phyloP scores from a whole-genome alignment of 768 basidiomycete species.

The Crepidotus variabilis region DNA sequence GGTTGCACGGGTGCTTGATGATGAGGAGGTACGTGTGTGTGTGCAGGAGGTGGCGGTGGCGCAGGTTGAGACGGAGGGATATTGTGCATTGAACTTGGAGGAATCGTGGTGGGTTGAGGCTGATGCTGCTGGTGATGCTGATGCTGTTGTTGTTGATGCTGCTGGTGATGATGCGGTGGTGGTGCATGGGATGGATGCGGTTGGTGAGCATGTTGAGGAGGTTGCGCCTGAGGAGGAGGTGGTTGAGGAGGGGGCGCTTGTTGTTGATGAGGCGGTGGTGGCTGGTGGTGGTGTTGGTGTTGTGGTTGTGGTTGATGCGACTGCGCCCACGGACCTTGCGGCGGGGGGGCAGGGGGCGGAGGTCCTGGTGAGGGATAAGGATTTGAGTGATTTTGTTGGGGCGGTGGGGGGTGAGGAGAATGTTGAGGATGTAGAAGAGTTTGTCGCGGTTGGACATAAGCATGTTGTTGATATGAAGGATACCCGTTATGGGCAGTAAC shows the following conservation, averaged over 20 bases:
- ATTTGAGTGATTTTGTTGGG: slow-evolving; percentile 34
- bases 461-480: slow-evolving; percentile 18
- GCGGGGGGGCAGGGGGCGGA: slow-evolving; percentile 35
- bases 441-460: slow-evolving; percentile 19
- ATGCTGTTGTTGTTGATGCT: slow-evolving; percentile 16
- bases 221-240: slow-evolving; percentile 15
- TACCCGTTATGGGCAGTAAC: slow-evolving; percentile 33
- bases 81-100: slow-evolving; percentile 16
- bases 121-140: slow-evolving; percentile 19
- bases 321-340: slow-evolving; percentile 36
- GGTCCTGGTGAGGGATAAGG: slow-evolving; percentile 44
- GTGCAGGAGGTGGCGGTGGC: slow-evolving; percentile 5
- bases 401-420: slow-evolving; percentile 28
- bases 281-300: slow-evolving; percentile 25
- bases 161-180: slow-evolving; percentile 19
- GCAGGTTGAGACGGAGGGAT: slow-evolving; percentile 17
- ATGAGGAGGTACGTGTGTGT: slow-evolving; percentile 9
- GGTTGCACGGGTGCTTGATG: slow-evolving; percentile 6
- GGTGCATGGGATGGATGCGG: slow-evolving; percentile 15
- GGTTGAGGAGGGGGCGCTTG: slow-evolving; percentile 16
- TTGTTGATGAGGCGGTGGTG: slow-evolving; percentile 18
- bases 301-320: slow-evolving; percentile 20
- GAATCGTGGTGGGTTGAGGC: slow-evolving; percentile 11
- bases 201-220: slow-evolving; percentile 14
- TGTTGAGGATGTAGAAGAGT: slow-evolving; percentile 29